Conservation (phyloP, 2,329 filamentous ascomycete species). For the Penicillium sp. region DNA sequence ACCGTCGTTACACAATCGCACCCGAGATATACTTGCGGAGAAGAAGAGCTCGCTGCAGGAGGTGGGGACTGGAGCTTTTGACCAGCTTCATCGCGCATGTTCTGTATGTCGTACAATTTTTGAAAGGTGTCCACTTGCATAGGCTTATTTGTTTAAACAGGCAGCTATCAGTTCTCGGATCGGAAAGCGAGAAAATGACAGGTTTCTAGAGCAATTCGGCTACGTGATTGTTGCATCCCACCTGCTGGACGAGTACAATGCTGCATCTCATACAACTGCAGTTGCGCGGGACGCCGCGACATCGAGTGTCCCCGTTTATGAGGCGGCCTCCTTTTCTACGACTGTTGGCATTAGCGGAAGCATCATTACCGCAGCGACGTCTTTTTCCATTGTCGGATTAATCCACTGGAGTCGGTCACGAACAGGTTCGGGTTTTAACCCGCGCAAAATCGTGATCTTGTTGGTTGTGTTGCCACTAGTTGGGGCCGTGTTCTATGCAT, state of each 20-base stretch:
- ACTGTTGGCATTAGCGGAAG: constrained; percentile 62
- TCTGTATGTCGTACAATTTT: constrained; percentile 5
- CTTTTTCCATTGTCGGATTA: constrained; percentile 62
- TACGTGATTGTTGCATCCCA: constrained; percentile 92
- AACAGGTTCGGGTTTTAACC: constrained; percentile 42
- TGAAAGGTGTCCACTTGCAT: background rate
- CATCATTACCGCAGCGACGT: constrained; percentile 58
- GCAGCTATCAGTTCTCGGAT: constrained; percentile 45
- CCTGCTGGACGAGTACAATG: constrained; percentile 63
- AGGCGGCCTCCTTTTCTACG: constrained; percentile 33
- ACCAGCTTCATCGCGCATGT: constrained; percentile 10
- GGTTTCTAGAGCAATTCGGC: constrained; percentile 87
- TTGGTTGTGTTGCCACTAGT: constrained; percentile 48
- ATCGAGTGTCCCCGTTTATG: constrained; percentile 26
- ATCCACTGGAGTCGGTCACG: constrained; percentile 67
- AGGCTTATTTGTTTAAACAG: constrained; percentile 18
- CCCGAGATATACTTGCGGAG: constrained; percentile 45
- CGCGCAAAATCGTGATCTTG: constrained; percentile 36
- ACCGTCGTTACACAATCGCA: constrained; percentile 47
- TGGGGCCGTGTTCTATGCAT: constrained; percentile 62
- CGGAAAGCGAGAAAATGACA: constrained; percentile 72
- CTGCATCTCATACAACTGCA: constrained; percentile 38
- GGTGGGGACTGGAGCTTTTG: constrained; percentile 2
- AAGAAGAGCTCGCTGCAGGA: constrained; percentile 18
- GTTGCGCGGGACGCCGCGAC: constrained; percentile 27